Conservation (phyloP, 345 rosid genomes). For the Citrus cavaleriei region DNA sequence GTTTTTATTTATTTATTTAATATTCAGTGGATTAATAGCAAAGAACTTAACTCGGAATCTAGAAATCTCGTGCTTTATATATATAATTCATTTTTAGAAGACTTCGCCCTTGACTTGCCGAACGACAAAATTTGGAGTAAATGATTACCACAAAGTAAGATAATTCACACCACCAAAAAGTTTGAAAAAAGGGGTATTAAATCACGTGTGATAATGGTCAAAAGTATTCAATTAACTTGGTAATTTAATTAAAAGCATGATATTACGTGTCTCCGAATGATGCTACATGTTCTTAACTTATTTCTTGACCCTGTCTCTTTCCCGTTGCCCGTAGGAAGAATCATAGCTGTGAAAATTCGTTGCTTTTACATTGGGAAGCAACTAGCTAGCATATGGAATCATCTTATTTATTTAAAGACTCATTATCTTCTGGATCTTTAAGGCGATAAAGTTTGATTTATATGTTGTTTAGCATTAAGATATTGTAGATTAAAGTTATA, state of each 20-base stretch:
- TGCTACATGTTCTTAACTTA: neutral
- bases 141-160: neutral
- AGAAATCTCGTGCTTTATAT: neutral
- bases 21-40: too few species aligned
- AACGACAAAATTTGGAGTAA: neutral
- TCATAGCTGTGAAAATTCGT: neutral
- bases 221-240: too few species aligned
- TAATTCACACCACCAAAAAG: neutral
- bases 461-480: too few species aligned
- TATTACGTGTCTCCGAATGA: neutral
- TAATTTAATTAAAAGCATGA: neutral
- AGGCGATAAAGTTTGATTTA: too few species aligned
- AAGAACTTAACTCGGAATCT: neutral
- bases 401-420: too few species aligned
- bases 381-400: neutral
- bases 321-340: neutral
- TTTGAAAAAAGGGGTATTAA: too few species aligned
- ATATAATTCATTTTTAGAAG: too few species aligned
- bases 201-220: neutral
- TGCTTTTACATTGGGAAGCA: neutral
- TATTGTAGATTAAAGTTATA: too few species aligned
- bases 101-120: neutral
- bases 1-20: too few species aligned
- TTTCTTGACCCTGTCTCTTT: neutral
- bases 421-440: too few species aligned